Evolutionary conservation across 768 basidiomycete species (phyloP), one percentile per base, ranked within the genome.

Genomic region (Steccherinum ochraceum): DNA sequence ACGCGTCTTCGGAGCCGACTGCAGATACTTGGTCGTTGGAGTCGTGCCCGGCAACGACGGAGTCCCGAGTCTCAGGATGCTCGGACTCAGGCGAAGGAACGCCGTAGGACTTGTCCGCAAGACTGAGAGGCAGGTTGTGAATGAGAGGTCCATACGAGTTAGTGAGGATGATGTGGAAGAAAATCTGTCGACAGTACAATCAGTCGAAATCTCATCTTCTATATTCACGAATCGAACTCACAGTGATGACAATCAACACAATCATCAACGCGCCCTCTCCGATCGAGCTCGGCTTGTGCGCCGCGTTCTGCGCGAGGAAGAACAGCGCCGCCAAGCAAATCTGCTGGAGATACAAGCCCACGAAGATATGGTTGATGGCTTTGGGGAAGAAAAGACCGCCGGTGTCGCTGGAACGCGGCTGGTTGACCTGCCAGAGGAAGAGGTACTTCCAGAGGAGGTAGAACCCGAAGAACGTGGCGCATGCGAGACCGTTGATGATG

Each of bases 331-430:
- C 77, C 27, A 96, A 72, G 64, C 89, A 93, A 45, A 97, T 61
- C 64, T 96, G 85, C 64, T 94, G 81, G 42, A 99, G 76, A 64
- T 99, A 99, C 64, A 98, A 60, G 2, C 95, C 96, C 19, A 93
- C 91, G 57, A 98, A 97, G 24, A 95, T 62, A 61, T 98, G 96
- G 45, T 89, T 83, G 23, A 98, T 80, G 3, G 96, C 95, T 67
- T 85, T 89, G 20, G 94, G 94, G 77, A 93, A 98, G 75, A 96
- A 98, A 45, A 90, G 64, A 0, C 96, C 96, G 30, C 95, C 95
- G 0, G 93, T 95, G 50, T 96, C 93, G 46, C 71, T 71, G 3
- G 76, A 68, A 0, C 76, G 63, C 3, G 84, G 79, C 63, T 92
- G 85, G 50, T 89, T 83, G 59, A 81, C 80, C 53, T 80, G 82